phyloP scores from a whole-genome alignment of 108 stramenopile species.

The Nitzschia putrida region DNA sequence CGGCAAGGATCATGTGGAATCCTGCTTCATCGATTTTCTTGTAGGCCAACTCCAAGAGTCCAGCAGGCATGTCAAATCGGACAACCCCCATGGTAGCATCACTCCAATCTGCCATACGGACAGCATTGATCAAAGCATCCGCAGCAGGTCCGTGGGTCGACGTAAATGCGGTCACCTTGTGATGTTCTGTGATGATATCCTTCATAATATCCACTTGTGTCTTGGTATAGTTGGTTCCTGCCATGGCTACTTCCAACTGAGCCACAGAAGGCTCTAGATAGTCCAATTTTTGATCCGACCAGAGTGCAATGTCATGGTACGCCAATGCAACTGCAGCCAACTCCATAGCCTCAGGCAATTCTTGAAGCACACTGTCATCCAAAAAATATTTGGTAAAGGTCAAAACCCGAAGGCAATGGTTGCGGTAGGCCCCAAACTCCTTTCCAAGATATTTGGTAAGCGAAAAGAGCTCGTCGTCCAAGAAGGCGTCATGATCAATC shows the following conservation, averaged over 20 bases:
- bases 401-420: constrained; percentile 60
- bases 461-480: constrained; percentile 31
- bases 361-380: constrained; percentile 9
- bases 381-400: constrained; percentile 45
- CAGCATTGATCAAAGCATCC: constrained; percentile 51
- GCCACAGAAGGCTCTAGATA: constrained; percentile 42
- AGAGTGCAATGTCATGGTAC: constrained; percentile 54
- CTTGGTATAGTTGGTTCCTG: constrained; percentile 2
- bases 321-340: constrained; percentile 45
- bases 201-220: constrained; percentile 24
- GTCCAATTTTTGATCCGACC: constrained; percentile 44
- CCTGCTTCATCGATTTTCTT: constrained; percentile 34
- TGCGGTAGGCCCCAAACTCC: constrained; percentile 43
- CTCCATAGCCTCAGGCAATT: constrained; percentile 34
- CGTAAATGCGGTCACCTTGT: constrained; percentile 40
- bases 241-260: constrained; percentile 22
- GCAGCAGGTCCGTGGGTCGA: constrained; percentile 4
- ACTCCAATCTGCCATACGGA: constrained; percentile 60
- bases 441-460: constrained; percentile 11
- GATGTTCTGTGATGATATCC: constrained; percentile 43
- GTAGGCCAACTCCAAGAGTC: constrained; percentile 43
- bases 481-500: constrained; percentile 10
- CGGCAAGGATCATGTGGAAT: constrained; percentile 42
- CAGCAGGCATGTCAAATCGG: constrained; percentile 48
- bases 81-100: constrained; percentile 54